A percentile compares a stretch with the other conserved stretches of the same genome.
Evolutionary conservation across 306 rosid species (phyloP).

Genomic region (Glycyrrhiza uralensis): DNA sequence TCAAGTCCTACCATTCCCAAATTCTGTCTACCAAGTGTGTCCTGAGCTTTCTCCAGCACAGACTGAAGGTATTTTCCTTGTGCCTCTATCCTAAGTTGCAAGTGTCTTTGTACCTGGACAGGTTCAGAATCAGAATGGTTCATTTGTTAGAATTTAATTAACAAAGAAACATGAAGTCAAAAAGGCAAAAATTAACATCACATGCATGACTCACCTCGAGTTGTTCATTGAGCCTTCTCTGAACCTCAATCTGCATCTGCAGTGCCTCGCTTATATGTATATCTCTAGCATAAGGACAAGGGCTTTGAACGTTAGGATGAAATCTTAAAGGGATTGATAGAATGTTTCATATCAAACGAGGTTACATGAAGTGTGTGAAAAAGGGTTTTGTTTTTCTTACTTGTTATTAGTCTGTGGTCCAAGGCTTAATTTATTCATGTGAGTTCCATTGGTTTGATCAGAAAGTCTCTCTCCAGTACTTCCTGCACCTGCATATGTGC

Average conservation of each 20-base stretch:
- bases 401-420: constrained; percentile 69
- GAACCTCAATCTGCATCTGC: constrained; percentile 95
- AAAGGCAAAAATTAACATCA: neutral
- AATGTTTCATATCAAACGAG: neutral
- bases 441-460: constrained; percentile 66
- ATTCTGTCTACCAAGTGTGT: constrained; percentile 83
- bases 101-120: constrained; percentile 88
- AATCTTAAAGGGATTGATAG: neutral
- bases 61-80: constrained; percentile 96
- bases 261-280: constrained; percentile 79
- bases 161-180: neutral
- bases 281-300: constrained; percentile 45
- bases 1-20: constrained; percentile 78
- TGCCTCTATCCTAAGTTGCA: constrained; percentile 88
- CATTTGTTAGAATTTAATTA: constrained; percentile 8
- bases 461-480: constrained; percentile 59
- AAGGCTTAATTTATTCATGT: constrained; percentile 58
- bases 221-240: constrained; percentile 90
- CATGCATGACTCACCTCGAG: constrained; percentile 78
- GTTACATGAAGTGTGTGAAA: constrained; percentile 16
- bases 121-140: neutral
- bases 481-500: constrained; percentile 35
- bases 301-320: constrained; percentile 12
- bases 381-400: constrained; percentile 38
- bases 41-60: constrained; percentile 90